Percentiles rank a stretch among this genome's conserved stretches.
Conservation (phyloP, 768 basidiomycete species). For the Agaricus sinodeliciosus region DNA sequence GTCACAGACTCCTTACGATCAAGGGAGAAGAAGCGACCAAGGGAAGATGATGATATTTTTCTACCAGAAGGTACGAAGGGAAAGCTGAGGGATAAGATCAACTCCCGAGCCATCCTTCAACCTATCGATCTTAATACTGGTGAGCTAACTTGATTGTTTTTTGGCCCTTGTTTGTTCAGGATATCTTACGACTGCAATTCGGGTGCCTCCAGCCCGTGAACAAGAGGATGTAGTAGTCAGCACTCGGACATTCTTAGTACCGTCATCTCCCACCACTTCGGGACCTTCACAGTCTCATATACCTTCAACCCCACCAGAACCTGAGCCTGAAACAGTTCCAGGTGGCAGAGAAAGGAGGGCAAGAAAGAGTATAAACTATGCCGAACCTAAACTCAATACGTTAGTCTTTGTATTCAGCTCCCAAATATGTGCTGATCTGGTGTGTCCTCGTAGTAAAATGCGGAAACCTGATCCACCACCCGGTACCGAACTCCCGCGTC, state of each 20-base stretch:
- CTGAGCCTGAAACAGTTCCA: slow-evolving; percentile 18
- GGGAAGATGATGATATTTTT: slow-evolving; percentile 24
- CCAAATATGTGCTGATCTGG: slow-evolving; percentile 5
- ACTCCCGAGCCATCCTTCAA: slow-evolving; percentile 39
- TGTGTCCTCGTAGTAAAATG: slow-evolving; percentile 61
- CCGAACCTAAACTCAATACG: slow-evolving; percentile 88
- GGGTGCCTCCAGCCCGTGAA: slow-evolving; percentile 10
- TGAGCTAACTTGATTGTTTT: slow-evolving; percentile 15
- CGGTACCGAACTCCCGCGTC: slow-evolving; percentile 20
- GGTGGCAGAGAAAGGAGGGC: slow-evolving; percentile 50
- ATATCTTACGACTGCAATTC: slow-evolving; percentile 16
- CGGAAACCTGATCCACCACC: slow-evolving; percentile 67
- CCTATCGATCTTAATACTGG: slow-evolving; percentile 37
- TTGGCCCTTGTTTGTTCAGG: slow-evolving; percentile 10
- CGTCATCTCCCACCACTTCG: slow-evolving; percentile 7
- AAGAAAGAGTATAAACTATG: slow-evolving; percentile 79
- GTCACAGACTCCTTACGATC: slow-evolving; percentile 12
- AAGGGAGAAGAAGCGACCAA: slow-evolving; percentile 18
- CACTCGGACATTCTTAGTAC: slow-evolving; percentile 9
- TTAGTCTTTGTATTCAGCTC: slow-evolving; percentile 28
- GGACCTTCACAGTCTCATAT: slow-evolving; percentile 34
- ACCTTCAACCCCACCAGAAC: slow-evolving; percentile 26
- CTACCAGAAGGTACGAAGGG: slow-evolving; percentile 32
- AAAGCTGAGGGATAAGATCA: slow-evolving; percentile 62
- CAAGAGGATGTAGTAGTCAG: slow-evolving; percentile 10